phyloP scores from a whole-genome alignment of 176 grass and related monocot genomes.

The Cenchrus purpureus region DNA sequence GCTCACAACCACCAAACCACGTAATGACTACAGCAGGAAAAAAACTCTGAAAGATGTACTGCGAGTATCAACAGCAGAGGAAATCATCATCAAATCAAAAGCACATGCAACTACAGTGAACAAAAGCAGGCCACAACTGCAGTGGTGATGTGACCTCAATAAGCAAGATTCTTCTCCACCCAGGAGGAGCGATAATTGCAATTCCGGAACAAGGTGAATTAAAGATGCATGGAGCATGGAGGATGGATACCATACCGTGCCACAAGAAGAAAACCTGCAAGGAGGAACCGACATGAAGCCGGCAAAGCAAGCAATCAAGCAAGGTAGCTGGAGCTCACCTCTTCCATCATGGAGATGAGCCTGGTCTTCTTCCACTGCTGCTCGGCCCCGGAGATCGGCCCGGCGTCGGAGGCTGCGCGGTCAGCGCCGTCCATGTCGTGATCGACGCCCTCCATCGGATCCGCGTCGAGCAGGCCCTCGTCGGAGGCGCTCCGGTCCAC shows the following conservation, averaged over 20 bases:
- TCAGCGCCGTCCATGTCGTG: constrained; percentile 54
- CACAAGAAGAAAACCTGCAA: background rate
- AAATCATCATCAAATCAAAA: constrained; percentile 72
- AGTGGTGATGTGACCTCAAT: constrained; percentile 53
- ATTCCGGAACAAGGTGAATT: constrained; percentile 11
- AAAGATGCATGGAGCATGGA: constrained; percentile 24
- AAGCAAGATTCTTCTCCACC: constrained; percentile 63
- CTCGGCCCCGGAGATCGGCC: constrained; percentile 59
- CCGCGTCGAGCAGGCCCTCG: constrained; percentile 51
- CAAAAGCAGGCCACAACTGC: constrained; percentile 52
- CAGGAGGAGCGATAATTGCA: constrained; percentile 35
- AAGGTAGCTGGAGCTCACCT: constrained; percentile 50
- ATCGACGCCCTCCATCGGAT: constrained; percentile 47
- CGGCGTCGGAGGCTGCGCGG: constrained; percentile 38
- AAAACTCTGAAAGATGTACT: background rate
- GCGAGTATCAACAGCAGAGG: constrained; percentile 53
- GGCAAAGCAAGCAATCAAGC: background rate
- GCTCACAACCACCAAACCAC: background rate
- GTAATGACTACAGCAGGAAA: background rate
- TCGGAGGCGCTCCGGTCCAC: constrained; percentile 37
- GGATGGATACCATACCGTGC: background rate
- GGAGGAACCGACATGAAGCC: background rate
- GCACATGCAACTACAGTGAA: constrained; percentile 69
- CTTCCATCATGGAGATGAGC: constrained; percentile 96
- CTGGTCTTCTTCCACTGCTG: constrained; percentile 95